Base-by-base conservation (phyloP, 805 yeast species). In the Cephaloascus albidus region DNA sequence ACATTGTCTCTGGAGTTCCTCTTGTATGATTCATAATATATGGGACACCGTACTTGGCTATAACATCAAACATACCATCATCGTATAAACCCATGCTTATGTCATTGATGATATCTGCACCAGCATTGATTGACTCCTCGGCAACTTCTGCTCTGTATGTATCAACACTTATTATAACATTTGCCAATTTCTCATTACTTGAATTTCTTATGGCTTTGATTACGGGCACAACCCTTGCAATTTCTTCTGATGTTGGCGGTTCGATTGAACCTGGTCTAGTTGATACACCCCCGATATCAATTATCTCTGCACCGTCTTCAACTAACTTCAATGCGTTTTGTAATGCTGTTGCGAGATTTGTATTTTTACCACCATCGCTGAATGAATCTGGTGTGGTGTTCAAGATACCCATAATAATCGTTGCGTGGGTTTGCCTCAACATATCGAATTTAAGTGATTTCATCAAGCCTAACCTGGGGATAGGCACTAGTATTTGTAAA, bases 371-470 rank as follows among this genome's bases (percentile, higher is more conserved):
- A 2, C 96, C 97, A 58, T 93, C 98, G 35, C 95, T 85, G 55
- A 93, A 93, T 2, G 96, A 88, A 58, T 93, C 97, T 0, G 97
- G 96, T 0, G 98, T 93, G 17, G 83, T 72, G 51, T 93, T 93
- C 45, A 93, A 59, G 36, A 93, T 81, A 1, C 87, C 93, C 98
- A 93, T 93, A 35, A 88, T 54, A 38, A 69, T 60, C 0, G 97
- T 86, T n/a, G 61, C 62, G 4, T 65, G 54, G 3, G 63, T 57
- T 34, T 68, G 59, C 16, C 61, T 55, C 15, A 20, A 39, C 41
- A 46, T 53, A 19, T 36, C 12, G 18, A 18, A 14, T 23, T 12
- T 23, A 23, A 23, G 28, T 12, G 33, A 31, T 2, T 37, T 27
- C 3, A 34, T 26, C 10, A 33, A n/a, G 4, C 36, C n/a, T 4